Evolutionary conservation across 148 eudicot genomes (phyloP).

Genomic region (Vaccinium corymbosum): DNA sequence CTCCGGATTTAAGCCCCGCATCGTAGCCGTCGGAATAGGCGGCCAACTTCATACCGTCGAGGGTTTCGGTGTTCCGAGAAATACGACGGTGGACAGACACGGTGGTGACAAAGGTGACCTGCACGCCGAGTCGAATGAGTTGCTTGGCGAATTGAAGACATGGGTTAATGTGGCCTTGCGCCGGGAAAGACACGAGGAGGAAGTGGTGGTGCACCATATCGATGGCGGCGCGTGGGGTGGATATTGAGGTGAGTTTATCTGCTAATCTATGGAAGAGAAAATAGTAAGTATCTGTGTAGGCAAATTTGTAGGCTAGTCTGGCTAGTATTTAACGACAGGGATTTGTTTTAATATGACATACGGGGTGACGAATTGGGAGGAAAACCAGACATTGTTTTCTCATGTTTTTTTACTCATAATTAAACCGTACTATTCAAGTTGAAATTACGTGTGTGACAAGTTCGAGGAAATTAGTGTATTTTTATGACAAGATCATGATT

Average conservation of each 20-base stretch:
- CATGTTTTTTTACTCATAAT: no score
- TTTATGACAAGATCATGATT: no score
- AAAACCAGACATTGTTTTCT: no score
- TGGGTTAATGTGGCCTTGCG: constrained; percentile 62
- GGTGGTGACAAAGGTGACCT: constrained; percentile 44
- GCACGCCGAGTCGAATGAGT: constrained; percentile 27
- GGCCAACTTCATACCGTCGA: constrained; percentile 30
- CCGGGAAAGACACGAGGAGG: constrained; percentile 39
- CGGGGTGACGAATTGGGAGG: no score
- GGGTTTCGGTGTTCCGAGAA: neutral
- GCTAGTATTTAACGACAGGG: neutral
- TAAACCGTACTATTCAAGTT: no score
- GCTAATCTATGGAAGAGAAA: neutral
- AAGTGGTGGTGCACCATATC: neutral
- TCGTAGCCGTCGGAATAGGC: constrained; percentile 51
- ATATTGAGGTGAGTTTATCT: neutral
- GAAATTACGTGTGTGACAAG: no score
- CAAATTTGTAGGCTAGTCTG: neutral
- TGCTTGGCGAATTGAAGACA: constrained; percentile 41
- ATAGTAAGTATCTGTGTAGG: neutral
- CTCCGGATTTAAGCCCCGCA: constrained; percentile 26
- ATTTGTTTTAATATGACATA: no score
- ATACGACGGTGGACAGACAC: constrained; percentile 26
- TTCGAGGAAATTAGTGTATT: no score
- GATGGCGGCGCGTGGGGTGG: neutral